Conservation (phyloP, 345 rosid genomes). For the Chamaenerion angustifolium region DNA sequence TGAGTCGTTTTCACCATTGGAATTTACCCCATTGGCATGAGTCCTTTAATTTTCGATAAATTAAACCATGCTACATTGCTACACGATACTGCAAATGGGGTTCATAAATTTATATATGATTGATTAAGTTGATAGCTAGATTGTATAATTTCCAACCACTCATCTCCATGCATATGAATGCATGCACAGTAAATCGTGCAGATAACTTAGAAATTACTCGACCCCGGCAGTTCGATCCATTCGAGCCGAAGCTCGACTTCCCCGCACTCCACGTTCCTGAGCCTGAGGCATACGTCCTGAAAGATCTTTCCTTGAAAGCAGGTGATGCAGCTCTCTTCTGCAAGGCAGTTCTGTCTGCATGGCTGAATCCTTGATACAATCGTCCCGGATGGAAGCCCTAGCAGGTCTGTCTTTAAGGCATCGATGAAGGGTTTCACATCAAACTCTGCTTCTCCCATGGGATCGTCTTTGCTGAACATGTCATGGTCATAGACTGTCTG, state of each 20-base stretch:
- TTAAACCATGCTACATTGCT: no score
- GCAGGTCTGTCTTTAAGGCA: constrained; percentile 47
- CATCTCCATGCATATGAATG: no score
- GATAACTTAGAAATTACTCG: no score
- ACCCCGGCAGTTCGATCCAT: constrained; percentile 46
- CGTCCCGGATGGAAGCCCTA: constrained; percentile 44
- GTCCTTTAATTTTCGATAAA: no score
- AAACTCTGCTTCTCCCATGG: constrained; percentile 89
- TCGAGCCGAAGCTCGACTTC: constrained; percentile 75
- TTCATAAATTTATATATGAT: no score
- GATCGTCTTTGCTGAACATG: constrained; percentile 73
- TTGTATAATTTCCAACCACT: no score
- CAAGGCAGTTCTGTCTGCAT: constrained; percentile 44
- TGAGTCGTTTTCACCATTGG: no score
- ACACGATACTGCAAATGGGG: no score
- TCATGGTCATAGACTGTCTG: constrained; percentile 84
- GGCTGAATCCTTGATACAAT: constrained; percentile 42
- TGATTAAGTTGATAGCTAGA: no score
- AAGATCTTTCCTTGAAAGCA: constrained; percentile 38
- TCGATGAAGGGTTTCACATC: constrained; percentile 46
- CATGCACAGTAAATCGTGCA: no score
- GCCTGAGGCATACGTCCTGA: constrained; percentile 56
- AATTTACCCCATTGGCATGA: no score
- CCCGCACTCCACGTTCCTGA: constrained; percentile 79
- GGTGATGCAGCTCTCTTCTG: constrained; percentile 44